phyloP scores from a whole-genome alignment of 495 filamentous ascomycete species.

The Xylaria nigripes region DNA sequence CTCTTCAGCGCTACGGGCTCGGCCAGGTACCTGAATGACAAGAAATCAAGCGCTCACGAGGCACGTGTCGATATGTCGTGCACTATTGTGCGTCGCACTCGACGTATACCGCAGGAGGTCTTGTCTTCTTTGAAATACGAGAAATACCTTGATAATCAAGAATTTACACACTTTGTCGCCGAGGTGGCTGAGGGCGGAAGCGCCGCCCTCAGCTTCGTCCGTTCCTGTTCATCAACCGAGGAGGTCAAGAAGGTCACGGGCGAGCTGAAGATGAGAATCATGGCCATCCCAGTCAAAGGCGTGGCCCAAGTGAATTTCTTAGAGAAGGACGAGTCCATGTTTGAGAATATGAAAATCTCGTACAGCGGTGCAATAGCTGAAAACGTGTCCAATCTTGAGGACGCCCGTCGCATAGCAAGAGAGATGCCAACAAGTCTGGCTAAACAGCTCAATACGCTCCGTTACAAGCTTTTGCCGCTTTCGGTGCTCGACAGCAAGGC shows the following conservation, averaged over 20 bases:
- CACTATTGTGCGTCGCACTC: constrained; percentile 3
- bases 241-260: background rate
- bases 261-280: background rate
- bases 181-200: background rate
- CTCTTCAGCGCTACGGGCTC: constrained; percentile 5
- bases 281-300: background rate
- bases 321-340: background rate
- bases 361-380: constrained; percentile 5
- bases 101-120: background rate
- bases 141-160: background rate
- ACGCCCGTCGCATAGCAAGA: background rate
- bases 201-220: background rate
- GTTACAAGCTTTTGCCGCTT: constrained; percentile 4
- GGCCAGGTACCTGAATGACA: constrained; percentile 3
- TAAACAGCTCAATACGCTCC: background rate
- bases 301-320: background rate
- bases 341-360: background rate
- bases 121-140: background rate
- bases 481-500: background rate
- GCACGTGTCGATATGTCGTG: constrained; percentile 2
- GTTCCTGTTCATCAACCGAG: background rate
- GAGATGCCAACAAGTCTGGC: constrained; percentile 2
- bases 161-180: background rate
- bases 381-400: constrained; percentile 2
- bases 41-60: constrained; percentile 1